A percentile compares a stretch with the other conserved stretches of the same genome.
phyloP scores from a whole-genome alignment of 257 asterid genomes.

The Schizonepeta tenuifolia region DNA sequence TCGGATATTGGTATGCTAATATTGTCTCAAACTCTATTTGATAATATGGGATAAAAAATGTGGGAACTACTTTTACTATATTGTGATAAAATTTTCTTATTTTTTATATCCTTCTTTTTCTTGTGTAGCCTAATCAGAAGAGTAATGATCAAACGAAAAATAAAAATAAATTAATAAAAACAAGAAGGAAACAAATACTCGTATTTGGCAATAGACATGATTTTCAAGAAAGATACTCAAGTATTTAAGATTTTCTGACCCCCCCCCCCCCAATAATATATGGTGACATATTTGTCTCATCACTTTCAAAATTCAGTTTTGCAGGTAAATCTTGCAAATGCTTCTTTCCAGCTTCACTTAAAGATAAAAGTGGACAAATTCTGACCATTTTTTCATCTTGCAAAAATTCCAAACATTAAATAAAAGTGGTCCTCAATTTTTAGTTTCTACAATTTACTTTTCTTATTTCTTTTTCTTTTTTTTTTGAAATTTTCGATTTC shows the following conservation, averaged over 20 bases:
- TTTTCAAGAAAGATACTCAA: constrained; percentile 23
- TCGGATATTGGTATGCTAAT: too few species aligned
- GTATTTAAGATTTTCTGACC: background rate
- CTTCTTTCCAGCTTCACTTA: background rate
- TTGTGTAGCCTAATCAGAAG: too few species aligned
- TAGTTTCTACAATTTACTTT: background rate
- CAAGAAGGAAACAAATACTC: background rate
- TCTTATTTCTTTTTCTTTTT: too few species aligned
- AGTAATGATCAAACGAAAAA: background rate
- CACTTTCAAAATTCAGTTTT: background rate
- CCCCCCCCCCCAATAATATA: background rate
- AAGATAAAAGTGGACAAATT: background rate
- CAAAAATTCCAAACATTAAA: background rate
- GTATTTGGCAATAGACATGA: background rate
- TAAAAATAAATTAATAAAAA: background rate
- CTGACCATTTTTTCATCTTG: background rate
- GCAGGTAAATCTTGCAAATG: background rate
- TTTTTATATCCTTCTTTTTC: too few species aligned
- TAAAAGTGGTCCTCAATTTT: background rate
- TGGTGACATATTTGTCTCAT: background rate
- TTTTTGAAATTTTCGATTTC: background rate
- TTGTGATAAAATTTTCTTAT: too few species aligned
- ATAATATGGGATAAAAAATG: too few species aligned
- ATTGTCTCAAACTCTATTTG: too few species aligned
- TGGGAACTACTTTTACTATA: too few species aligned